Percentiles rank a stretch among this genome's conserved stretches.
These are phyloP conservation scores for Mycosphaerella sp. DNA, from an alignment of 2,329 filamentous ascomycete genomes.

Conservation along the genomic window DNA sequence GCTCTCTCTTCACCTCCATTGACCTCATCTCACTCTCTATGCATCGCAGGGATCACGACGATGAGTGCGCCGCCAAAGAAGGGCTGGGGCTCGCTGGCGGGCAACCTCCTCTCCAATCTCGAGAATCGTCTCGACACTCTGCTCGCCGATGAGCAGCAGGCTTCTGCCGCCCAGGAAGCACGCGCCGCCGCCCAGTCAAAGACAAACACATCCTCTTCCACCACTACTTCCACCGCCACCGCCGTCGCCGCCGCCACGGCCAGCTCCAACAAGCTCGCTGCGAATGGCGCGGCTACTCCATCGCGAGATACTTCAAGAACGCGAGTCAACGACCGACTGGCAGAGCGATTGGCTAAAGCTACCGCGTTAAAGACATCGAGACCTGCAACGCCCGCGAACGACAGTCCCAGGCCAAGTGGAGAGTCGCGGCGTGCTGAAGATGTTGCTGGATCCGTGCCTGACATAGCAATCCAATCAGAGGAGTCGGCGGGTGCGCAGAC, in stretches of 20 bases:
- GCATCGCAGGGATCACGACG: not conserved
- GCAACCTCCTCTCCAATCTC: constrained; percentile 86
- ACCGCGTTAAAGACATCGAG: constrained; percentile 67
- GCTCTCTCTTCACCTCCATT: not conserved
- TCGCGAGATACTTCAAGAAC: constrained; percentile 61
- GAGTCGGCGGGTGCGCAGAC: constrained; percentile 1
- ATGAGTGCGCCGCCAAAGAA: constrained; percentile 24
- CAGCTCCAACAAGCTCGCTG: constrained; percentile 25
- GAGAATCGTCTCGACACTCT: constrained; percentile 91
- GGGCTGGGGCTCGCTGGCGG: constrained; percentile 57
- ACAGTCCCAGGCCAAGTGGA: constrained; percentile 42
- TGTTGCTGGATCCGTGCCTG: constrained; percentile 22
- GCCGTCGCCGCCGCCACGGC: constrained; percentile 16
- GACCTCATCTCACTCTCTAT: not conserved
- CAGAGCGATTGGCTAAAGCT: constrained; percentile 83
- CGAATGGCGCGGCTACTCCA: constrained; percentile 37
- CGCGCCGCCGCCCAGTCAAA: constrained; percentile 32
- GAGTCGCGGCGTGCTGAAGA: constrained; percentile 38
- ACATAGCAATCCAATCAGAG: constrained; percentile 19
- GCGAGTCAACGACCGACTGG: constrained; percentile 71
- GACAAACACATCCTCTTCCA: constrained; percentile 4
- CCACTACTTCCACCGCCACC: constrained; percentile 4
- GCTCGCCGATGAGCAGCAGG: constrained; percentile 68
- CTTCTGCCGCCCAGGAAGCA: constrained; percentile 39
- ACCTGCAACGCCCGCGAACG: constrained; percentile 48